Percentiles rank a stretch among this genome's conserved stretches.
phyloP scores from a whole-genome alignment of 306 rosid species.

The Sechiopsis laciniata region DNA sequence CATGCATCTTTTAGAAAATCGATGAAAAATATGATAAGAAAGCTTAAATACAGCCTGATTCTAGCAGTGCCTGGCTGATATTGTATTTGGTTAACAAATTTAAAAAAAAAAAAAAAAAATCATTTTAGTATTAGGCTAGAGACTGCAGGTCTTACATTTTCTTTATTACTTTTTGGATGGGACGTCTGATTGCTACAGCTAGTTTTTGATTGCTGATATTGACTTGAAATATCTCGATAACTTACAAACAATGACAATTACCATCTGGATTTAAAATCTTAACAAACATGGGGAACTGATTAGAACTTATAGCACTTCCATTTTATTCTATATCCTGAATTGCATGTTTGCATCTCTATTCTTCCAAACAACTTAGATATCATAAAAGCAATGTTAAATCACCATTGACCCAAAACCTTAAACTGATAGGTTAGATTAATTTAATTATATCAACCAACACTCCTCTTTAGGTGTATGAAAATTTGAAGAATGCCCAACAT shows the following conservation, averaged over 20 bases:
- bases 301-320: background rate
- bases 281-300: background rate
- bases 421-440: too few species aligned
- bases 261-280: background rate
- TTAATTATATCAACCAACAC: too few species aligned
- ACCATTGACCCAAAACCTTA: too few species aligned
- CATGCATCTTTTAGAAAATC: background rate
- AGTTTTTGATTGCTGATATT: background rate
- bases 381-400: background rate
- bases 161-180: background rate
- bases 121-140: constrained; percentile 3
- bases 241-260: background rate
- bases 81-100: background rate
- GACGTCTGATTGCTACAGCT: background rate
- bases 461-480: too few species aligned
- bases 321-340: background rate
- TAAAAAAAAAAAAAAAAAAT: background rate
- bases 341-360: background rate
- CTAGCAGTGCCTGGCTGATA: background rate
- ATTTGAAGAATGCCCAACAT: too few species aligned
- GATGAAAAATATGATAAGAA: background rate
- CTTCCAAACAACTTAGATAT: background rate
- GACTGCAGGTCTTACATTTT: background rate
- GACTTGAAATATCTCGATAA: background rate
- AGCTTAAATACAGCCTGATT: background rate